A percentile compares a stretch with the other conserved stretches of the same genome.
These are phyloP conservation scores for Botrytis tulipae DNA, from an alignment of 2,329 filamentous ascomycete species.

Conservation along the genomic window DNA sequence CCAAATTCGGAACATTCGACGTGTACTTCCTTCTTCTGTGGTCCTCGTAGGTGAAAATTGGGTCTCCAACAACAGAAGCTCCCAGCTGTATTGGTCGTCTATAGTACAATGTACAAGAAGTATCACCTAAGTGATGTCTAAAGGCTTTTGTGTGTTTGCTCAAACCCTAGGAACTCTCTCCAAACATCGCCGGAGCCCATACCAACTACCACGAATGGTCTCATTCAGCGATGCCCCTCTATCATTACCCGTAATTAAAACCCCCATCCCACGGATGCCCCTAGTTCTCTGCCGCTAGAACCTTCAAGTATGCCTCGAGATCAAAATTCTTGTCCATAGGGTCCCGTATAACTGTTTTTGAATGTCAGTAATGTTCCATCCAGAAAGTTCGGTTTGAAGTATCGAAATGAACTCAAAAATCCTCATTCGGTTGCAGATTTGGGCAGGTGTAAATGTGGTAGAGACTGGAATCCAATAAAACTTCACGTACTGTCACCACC, in stretches of 20 bases:
- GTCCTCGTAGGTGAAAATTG: conserved; percentile 16
- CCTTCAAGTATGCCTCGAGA: conserved; percentile 77
- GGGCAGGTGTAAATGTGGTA: neutral
- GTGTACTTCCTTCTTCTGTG: conserved; percentile 7
- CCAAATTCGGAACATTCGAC: neutral
- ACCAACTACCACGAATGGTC: conserved; percentile 22
- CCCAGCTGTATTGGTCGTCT: conserved; percentile 32
- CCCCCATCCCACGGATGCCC: conserved; percentile 19
- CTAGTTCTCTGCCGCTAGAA: conserved; percentile 50
- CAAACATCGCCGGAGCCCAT: conserved; percentile 29
- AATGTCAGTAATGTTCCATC: conserved; percentile 10
- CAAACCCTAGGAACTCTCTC: conserved; percentile 26
- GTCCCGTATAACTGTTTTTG: conserved; percentile 63
- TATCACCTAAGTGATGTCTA: conserved; percentile 38
- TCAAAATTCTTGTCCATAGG: conserved; percentile 88
- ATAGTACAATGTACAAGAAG: conserved; percentile 42
- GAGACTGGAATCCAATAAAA: neutral
- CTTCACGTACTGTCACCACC: conserved; percentile 42
- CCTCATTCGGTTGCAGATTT: neutral
- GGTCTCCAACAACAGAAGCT: conserved; percentile 23
- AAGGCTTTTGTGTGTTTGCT: conserved; percentile 34
- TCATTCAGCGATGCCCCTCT: conserved; percentile 29
- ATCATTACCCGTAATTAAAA: conserved; percentile 34
- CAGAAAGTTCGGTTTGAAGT: neutral
- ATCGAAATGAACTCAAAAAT: neutral